Evolutionary conservation across 352 stramenopile genomes (phyloP).

Genomic region (Phytophthora lateralis): DNA sequence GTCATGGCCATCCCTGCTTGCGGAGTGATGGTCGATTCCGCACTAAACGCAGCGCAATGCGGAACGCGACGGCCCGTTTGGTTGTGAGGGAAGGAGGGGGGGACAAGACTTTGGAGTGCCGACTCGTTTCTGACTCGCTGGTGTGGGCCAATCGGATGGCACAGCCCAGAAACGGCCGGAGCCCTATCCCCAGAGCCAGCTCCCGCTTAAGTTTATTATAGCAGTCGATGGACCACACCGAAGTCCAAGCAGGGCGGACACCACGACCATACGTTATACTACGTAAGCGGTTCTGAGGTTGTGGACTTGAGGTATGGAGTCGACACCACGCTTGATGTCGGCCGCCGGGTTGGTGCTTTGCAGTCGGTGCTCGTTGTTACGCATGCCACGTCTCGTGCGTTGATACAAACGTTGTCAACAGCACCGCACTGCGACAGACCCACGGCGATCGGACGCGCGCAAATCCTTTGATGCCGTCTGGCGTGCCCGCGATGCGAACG

Average conservation of each 20-base stretch:
- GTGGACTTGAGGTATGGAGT: background rate
- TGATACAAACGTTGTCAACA: background rate
- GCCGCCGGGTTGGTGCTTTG: background rate
- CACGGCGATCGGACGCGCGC: slow-evolving; percentile 14
- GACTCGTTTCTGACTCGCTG: slow-evolving; percentile 26
- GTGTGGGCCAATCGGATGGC: slow-evolving; percentile 15
- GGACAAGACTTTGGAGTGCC: background rate
- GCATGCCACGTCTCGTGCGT: background rate
- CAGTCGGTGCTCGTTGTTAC: slow-evolving; percentile 2
- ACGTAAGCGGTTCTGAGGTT: background rate
- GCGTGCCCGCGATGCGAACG: slow-evolving; percentile 9
- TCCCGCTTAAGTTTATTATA: slow-evolving; percentile 34
- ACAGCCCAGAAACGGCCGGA: slow-evolving; percentile 15
- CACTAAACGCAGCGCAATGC: background rate
- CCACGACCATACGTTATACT: too few species aligned
- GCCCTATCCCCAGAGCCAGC: slow-evolving; percentile 21
- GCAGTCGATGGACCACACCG: too few species aligned
- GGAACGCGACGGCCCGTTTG: slow-evolving; percentile 8
- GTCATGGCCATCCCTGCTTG: slow-evolving; percentile 36
- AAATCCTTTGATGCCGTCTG: slow-evolving; percentile 10
- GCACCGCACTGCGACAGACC: slow-evolving; percentile 1
- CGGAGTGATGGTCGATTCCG: slow-evolving; percentile 22
- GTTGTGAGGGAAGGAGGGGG: slow-evolving; percentile 19
- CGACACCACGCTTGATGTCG: background rate
- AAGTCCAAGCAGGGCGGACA: too few species aligned